Conservation (phyloP, 2,329 filamentous ascomycete species). For the Aureobasidium sp. region DNA sequence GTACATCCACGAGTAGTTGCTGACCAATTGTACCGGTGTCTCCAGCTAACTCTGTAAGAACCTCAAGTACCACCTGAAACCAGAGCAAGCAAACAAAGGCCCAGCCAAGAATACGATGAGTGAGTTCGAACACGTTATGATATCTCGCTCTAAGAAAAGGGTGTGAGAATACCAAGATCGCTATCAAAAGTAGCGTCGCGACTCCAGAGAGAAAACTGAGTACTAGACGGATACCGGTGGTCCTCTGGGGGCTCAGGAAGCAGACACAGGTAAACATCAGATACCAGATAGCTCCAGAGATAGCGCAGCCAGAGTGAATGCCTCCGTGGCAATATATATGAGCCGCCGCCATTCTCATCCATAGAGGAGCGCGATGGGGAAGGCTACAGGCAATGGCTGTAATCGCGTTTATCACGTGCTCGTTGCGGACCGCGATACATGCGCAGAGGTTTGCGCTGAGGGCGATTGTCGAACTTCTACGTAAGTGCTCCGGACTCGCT, state of each 20-base stretch:
- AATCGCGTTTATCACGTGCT: neutral
- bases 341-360: constrained; percentile 15
- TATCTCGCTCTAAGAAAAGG: constrained; percentile 52
- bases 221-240: constrained; percentile 16
- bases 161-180: constrained; percentile 55
- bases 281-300: constrained; percentile 35
- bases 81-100: constrained; percentile 56
- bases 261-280: constrained; percentile 29
- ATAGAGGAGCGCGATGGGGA: neutral
- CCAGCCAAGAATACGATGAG: constrained; percentile 67
- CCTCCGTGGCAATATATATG: constrained; percentile 34
- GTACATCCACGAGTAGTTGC: constrained; percentile 39
- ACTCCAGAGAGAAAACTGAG: constrained; percentile 48
- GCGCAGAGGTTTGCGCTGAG: neutral
- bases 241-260: constrained; percentile 17
- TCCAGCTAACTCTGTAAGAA: constrained; percentile 46
- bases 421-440: neutral
- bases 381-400: neutral
- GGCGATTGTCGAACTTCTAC: neutral
- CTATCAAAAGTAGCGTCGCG: constrained; percentile 47
- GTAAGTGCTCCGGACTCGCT: neutral
- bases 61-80: constrained; percentile 35
- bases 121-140: constrained; percentile 62
- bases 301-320: constrained; percentile 29
- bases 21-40: constrained; percentile 21